Conservation (phyloP, 140 eudicot species). For the Bidens hawaiensis region DNA sequence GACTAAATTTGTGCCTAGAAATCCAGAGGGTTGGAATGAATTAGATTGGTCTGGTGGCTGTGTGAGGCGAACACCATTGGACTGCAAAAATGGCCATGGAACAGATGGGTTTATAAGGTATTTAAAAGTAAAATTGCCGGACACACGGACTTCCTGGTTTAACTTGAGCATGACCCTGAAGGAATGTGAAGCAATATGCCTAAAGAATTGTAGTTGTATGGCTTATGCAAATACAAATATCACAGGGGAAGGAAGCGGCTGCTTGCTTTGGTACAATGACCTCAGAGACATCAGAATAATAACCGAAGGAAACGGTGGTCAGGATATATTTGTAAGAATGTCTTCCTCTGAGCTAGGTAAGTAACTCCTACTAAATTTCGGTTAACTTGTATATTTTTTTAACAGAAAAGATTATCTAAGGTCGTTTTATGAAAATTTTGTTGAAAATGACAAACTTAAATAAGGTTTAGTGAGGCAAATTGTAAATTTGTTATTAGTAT, state of each 20-base stretch:
- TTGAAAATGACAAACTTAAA: too few relatives aligned
- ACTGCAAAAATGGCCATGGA: conserved; percentile 15
- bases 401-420: not conserved
- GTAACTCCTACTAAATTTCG: not conserved
- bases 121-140: conserved; percentile 30
- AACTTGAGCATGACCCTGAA: conserved; percentile 17
- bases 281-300: conserved; percentile 23
- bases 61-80: conserved; percentile 20
- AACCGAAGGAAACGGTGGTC: conserved; percentile 31
- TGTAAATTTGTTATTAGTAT: too few relatives aligned
- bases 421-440: too few relatives aligned
- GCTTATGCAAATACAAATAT: conserved; percentile 33
- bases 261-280: conserved; percentile 30
- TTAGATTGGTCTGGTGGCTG: conserved; percentile 43
- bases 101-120: conserved; percentile 29
- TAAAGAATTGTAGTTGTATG: conserved; percentile 32
- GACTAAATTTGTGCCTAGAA: conserved; percentile 24
- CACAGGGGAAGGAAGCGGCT: conserved; percentile 26
- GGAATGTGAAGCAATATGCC: conserved; percentile 28
- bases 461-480: too few relatives aligned
- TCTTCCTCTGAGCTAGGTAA: conserved; percentile 33
- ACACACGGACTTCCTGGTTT: conserved; percentile 27
- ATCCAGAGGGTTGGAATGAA: conserved; percentile 18
- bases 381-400: not conserved
- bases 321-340: conserved; percentile 39